Conservation (phyloP, 2,329 filamentous ascomycete species). For the Fusarium kyushuense region DNA sequence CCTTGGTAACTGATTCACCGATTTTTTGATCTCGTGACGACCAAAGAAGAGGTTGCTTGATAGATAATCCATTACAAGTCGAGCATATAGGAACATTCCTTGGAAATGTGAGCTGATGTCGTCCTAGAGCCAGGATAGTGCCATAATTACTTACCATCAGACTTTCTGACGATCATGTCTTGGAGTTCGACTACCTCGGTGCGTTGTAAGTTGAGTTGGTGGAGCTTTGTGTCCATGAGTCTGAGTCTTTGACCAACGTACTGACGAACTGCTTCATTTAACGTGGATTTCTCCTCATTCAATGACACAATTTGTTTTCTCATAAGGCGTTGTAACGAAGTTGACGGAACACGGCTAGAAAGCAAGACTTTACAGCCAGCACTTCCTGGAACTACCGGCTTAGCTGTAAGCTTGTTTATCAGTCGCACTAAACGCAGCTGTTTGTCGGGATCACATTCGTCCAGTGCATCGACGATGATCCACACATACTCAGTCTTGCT, state of each 20-base stretch:
- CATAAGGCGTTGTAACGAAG: background rate
- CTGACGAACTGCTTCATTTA: slow-evolving; percentile 9
- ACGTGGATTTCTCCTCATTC: slow-evolving; percentile 6
- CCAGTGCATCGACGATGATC: slow-evolving; percentile 27
- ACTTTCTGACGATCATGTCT: background rate
- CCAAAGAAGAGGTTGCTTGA: slow-evolving; percentile 26
- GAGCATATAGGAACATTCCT: slow-evolving; percentile 42
- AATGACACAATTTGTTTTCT: slow-evolving; percentile 21
- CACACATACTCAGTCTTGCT: slow-evolving; percentile 10
- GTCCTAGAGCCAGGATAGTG: too few species aligned
- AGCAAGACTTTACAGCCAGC: slow-evolving; percentile 25
- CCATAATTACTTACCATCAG: slow-evolving; percentile 30
- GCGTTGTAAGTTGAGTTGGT: background rate
- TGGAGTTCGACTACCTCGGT: slow-evolving; percentile 5
- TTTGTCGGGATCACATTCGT: slow-evolving; percentile 25
- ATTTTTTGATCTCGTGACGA: slow-evolving; percentile 18
- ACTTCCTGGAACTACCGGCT: background rate
- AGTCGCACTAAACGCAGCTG: slow-evolving; percentile 9
- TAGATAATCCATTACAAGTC: slow-evolving; percentile 37
- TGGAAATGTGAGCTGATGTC: rapidly evolving
- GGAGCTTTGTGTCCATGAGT: background rate
- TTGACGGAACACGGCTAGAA: slow-evolving; percentile 7
- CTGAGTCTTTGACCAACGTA: slow-evolving; percentile 19
- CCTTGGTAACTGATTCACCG: background rate
- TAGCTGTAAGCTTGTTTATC: slow-evolving; percentile 13